A percentile compares a stretch with the other conserved stretches of the same genome.
Evolutionary conservation across 495 filamentous ascomycete genomes (phyloP).

Genomic region (Neurospora sp.): DNA sequence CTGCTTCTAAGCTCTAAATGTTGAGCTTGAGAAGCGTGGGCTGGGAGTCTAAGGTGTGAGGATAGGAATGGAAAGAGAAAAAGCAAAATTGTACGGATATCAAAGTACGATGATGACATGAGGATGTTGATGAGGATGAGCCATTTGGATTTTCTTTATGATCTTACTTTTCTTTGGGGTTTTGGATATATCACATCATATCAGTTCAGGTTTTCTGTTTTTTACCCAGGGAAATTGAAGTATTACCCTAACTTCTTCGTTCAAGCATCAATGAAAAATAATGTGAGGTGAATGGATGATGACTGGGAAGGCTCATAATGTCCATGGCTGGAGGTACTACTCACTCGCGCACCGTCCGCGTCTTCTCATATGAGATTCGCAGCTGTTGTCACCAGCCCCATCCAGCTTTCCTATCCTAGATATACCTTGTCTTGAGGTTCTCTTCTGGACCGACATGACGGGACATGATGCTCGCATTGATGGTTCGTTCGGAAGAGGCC

Average conservation of each 20-base stretch:
- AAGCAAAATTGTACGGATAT: neutral
- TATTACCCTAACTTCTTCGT: neutral
- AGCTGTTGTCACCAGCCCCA: neutral
- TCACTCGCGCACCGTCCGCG: neutral
- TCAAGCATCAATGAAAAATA: neutral
- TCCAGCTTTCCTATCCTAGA: neutral
- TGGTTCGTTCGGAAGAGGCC: neutral
- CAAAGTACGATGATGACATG: neutral
- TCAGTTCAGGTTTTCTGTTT: neutral
- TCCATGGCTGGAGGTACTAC: neutral
- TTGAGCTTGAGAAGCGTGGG: neutral
- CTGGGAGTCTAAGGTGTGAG: neutral
- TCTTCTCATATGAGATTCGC: neutral
- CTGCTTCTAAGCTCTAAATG: constrained; percentile 69
- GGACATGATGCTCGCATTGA: neutral
- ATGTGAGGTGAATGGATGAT: neutral
- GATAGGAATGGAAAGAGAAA: neutral
- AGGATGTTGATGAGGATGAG: neutral
- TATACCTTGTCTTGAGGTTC: neutral
- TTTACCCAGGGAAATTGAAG: neutral
- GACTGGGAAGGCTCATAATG: neutral
- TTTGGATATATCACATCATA: neutral
- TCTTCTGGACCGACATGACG: neutral
- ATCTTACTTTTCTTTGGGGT: neutral
- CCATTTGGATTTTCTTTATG: neutral